These are phyloP conservation scores for Fusarium sp. DNA, from an alignment of 2,329 filamentous ascomycete genomes.

Conservation along the genomic window DNA sequence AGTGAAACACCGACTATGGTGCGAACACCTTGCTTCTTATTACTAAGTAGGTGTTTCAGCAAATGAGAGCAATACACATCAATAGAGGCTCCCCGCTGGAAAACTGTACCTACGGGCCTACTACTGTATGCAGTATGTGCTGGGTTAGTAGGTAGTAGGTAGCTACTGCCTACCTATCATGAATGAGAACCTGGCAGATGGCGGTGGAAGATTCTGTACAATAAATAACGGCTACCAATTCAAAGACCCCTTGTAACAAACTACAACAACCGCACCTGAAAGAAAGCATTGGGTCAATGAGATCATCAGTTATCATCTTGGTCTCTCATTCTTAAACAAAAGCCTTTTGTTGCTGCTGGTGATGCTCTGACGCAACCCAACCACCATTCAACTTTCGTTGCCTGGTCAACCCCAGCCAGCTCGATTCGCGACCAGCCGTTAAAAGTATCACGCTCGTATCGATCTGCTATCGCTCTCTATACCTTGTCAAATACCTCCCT, in stretches of 20 bases:
- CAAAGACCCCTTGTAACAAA: not conserved
- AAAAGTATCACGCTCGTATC: constrained; percentile 35
- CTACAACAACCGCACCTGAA: not conserved
- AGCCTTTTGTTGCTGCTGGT: constrained; percentile 39
- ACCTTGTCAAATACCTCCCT: constrained; percentile 12
- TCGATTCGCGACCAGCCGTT: constrained; percentile 24
- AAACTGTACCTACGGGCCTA: constrained; percentile 12
- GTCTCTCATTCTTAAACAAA: constrained; percentile 17
- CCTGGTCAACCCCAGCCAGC: constrained; percentile 43
- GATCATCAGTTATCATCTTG: constrained; percentile 18
- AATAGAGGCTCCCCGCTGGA: constrained; percentile 27
- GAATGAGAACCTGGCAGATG: constrained; percentile 10
- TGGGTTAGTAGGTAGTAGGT: not conserved
- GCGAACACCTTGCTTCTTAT: not conserved
- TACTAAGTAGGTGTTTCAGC: constrained; percentile 23
- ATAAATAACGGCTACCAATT: constrained; percentile 13
- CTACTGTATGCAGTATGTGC: not conserved
- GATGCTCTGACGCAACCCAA: constrained; percentile 38
- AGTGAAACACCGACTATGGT: constrained; percentile 5
- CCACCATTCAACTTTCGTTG: constrained; percentile 33
- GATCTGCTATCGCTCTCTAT: not conserved
- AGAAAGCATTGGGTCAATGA: constrained; percentile 6
- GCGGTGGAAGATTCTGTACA: constrained; percentile 30
- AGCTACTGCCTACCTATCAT: not conserved
- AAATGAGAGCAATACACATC: constrained; percentile 47